phyloP scores from a whole-genome alignment of 164 flowering plant species.

The Vitis amurensis region DNA sequence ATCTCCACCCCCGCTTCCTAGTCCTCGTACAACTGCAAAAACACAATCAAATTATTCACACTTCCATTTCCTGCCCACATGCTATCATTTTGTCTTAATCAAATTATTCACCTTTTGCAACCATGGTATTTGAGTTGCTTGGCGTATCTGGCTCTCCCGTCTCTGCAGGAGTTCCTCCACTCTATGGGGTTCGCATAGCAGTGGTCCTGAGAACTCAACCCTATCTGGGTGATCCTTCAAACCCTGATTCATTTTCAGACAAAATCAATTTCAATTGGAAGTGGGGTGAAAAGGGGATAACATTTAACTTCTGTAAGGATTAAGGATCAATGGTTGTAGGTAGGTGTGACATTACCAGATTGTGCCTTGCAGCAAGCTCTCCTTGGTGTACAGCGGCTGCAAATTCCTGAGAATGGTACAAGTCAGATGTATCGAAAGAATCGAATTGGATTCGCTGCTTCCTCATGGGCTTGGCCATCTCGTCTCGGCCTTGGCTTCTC shows the following conservation, averaged over 20 bases:
- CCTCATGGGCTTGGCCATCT: neutral
- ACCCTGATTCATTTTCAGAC: slow-evolving; percentile 6
- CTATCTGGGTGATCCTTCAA: slow-evolving; percentile 4
- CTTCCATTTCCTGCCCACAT: too few relatives aligned
- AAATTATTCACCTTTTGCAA: slow-evolving; percentile 19
- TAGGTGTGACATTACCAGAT: slow-evolving; percentile 11
- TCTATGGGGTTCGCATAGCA: slow-evolving; percentile 14
- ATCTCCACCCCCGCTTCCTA: too few relatives aligned
- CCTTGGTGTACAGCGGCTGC: slow-evolving; percentile 2
- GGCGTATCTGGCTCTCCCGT: slow-evolving; percentile 28
- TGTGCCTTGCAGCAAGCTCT: neutral
- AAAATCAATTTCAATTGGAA: neutral
- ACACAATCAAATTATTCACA: too few relatives aligned
- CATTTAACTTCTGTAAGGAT: too few relatives aligned
- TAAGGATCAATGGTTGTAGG: too few relatives aligned
- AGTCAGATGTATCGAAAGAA: slow-evolving; percentile 15
- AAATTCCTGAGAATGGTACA: slow-evolving; percentile 17
- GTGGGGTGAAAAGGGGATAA: neutral
- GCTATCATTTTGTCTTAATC: too few relatives aligned
- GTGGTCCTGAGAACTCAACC: slow-evolving; percentile 27
- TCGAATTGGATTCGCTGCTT: slow-evolving; percentile 11
- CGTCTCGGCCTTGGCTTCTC: too few relatives aligned
- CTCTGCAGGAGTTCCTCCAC: slow-evolving; percentile 26
- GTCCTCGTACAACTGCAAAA: too few relatives aligned
- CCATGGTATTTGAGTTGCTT: slow-evolving; percentile 27